phyloP scores from a whole-genome alignment of 2,329 filamentous ascomycete genomes.

The Fusarium luffae region DNA sequence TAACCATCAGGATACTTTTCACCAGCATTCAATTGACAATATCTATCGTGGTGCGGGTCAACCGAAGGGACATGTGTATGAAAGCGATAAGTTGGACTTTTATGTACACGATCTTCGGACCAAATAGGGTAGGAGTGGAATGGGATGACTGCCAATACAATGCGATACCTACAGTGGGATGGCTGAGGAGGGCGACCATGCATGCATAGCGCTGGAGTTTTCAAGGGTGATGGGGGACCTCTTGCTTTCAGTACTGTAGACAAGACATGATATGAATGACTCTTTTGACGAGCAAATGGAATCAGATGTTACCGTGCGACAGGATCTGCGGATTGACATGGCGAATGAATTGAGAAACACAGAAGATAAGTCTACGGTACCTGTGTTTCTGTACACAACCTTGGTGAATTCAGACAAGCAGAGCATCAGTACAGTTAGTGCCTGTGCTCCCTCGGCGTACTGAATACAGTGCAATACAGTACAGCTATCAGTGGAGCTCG shows the following conservation, averaged over 20 bases:
- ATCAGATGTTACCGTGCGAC: neutral
- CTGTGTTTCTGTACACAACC: neutral
- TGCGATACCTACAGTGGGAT: neutral
- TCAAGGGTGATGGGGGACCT: neutral
- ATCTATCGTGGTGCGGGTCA: constrained; percentile 81
- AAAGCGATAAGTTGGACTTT: constrained; percentile 72
- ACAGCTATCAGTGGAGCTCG: constrained; percentile 5
- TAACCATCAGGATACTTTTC: constrained; percentile 82
- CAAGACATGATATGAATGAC: neutral
- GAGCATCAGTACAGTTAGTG: neutral
- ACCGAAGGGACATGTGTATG: constrained; percentile 75
- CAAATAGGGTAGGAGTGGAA: constrained; percentile 26
- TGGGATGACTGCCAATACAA: neutral
- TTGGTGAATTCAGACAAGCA: neutral
- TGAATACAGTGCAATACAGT: neutral
- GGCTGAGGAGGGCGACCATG: neutral
- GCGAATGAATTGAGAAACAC: neutral
- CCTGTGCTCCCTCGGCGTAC: neutral
- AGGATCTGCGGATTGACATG: neutral
- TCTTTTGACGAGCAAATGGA: neutral
- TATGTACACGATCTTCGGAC: constrained; percentile 64
- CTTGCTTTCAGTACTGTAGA: constrained; percentile 2
- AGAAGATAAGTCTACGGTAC: neutral
- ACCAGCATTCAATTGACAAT: constrained; percentile 74
- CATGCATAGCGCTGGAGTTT: constrained; percentile 44